Conservation (phyloP, 1,284 basidiomycete genomes). For the Ustanciosporium gigantosporum region DNA sequence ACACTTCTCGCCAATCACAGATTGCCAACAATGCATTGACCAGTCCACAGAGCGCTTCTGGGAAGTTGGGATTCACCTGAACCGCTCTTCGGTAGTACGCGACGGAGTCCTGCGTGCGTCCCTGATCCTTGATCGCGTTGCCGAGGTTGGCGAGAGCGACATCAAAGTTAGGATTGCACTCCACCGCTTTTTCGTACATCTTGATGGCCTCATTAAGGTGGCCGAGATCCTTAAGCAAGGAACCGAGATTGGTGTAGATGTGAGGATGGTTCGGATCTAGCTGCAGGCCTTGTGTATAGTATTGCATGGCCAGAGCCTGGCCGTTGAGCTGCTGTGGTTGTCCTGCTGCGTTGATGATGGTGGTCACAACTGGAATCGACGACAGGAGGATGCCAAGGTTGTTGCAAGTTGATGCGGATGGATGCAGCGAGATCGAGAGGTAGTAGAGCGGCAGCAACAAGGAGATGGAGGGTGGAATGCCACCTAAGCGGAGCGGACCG, state of each 20-base stretch:
- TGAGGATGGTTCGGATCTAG: slow-evolving; percentile 69
- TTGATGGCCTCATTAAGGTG: slow-evolving; percentile 66
- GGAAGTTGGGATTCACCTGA: slow-evolving; percentile 66
- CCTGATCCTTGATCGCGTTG: slow-evolving; percentile 66
- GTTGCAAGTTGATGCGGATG: slow-evolving; percentile 68
- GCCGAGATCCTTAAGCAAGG: slow-evolving; percentile 69
- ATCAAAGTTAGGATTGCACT: slow-evolving; percentile 67
- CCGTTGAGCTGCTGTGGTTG: slow-evolving; percentile 55
- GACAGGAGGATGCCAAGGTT: slow-evolving; percentile 70
- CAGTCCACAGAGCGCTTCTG: slow-evolving; percentile 69
- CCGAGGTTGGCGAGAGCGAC: slow-evolving; percentile 70
- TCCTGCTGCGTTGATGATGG: slow-evolving; percentile 52
- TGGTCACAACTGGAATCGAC: slow-evolving; percentile 62
- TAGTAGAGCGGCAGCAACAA: slow-evolving; percentile 68
- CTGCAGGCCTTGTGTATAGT: slow-evolving; percentile 67
- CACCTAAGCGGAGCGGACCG: slow-evolving; percentile 45
- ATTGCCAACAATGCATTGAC: slow-evolving; percentile 67
- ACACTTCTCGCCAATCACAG: slow-evolving; percentile 67
- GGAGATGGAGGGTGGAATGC: slow-evolving; percentile 65
- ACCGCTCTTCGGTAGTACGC: slow-evolving; percentile 68
- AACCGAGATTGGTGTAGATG: slow-evolving; percentile 69
- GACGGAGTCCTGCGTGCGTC: slow-evolving; percentile 67
- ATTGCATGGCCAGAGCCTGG: slow-evolving; percentile 66
- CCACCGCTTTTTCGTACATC: slow-evolving; percentile 66
- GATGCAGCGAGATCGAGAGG: slow-evolving; percentile 66